A percentile compares a stretch with the other conserved stretches of the same genome.
Conservation (phyloP, 495 filamentous ascomycete species). For the Rhizodiscina lignyota region DNA sequence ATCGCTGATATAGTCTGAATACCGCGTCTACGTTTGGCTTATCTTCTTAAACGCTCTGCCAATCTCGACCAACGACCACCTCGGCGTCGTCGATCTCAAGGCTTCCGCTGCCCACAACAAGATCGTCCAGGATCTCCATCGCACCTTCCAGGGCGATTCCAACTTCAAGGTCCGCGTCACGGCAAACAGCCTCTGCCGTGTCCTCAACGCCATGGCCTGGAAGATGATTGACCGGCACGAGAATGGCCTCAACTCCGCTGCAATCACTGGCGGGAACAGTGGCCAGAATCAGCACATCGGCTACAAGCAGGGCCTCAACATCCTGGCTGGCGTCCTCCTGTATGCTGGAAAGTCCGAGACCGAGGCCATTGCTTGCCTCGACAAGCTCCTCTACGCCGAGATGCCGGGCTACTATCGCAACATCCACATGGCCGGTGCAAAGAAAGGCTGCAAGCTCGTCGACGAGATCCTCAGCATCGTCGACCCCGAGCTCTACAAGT, state of each 20-base stretch:
- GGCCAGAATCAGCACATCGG: slow-evolving; percentile 36
- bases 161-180: slow-evolving; percentile 90
- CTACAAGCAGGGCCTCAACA: slow-evolving; percentile 99
- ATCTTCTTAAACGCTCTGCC: slow-evolving; percentile 76
- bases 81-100: slow-evolving; percentile 78
- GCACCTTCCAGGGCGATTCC: slow-evolving; percentile 86
- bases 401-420: slow-evolving; percentile 88
- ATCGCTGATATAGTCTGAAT: slow-evolving; percentile 49
- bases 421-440: slow-evolving; percentile 95
- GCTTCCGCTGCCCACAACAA: slow-evolving; percentile 90
- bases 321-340: slow-evolving; percentile 93
- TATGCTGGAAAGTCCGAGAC: slow-evolving; percentile 91
- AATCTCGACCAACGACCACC: slow-evolving; percentile 70
- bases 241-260: slow-evolving; percentile 22
- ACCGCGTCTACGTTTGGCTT: slow-evolving; percentile 90
- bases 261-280: slow-evolving; percentile 1
- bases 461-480: slow-evolving; percentile 81
- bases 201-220: slow-evolving; percentile 96
- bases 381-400: slow-evolving; percentile 74
- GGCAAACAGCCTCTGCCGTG: slow-evolving; percentile 83
- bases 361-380: slow-evolving; percentile 84
- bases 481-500: slow-evolving; percentile 68
- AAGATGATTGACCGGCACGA: slow-evolving; percentile 63
- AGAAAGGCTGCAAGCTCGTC: slow-evolving; percentile 76
- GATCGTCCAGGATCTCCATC: slow-evolving; percentile 95